Conservation (phyloP, 768 basidiomycete genomes). For the Pisolithus orientalis region DNA sequence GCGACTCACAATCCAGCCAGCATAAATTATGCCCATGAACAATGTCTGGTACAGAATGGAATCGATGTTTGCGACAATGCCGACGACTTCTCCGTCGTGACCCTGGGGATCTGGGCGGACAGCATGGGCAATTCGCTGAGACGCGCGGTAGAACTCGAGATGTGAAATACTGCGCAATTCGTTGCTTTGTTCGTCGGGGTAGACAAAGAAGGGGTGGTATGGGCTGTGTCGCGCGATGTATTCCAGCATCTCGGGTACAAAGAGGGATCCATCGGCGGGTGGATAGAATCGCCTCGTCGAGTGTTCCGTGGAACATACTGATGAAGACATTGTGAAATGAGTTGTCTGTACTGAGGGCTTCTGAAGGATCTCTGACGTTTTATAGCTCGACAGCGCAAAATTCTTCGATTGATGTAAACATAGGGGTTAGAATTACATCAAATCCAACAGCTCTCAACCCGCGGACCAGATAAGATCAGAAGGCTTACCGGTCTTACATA, state of each 20-base stretch:
- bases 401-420: too few relatives aligned
- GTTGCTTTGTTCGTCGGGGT: conserved; percentile 14
- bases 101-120: conserved; percentile 30
- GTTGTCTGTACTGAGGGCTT: neutral
- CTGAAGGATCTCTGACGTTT: neutral
- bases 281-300: conserved; percentile 3
- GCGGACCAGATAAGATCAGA: too few relatives aligned
- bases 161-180: conserved; percentile 27
- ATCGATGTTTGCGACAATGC: conserved; percentile 31
- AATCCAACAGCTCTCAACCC: too few relatives aligned
- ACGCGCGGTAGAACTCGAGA: conserved; percentile 40
- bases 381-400: neutral
- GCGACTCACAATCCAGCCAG: conserved; percentile 12
- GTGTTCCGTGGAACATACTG: neutral
- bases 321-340: neutral
- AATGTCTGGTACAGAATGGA: conserved; percentile 38
- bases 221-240: conserved; percentile 34
- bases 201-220: conserved; percentile 25
- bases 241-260: conserved; percentile 27
- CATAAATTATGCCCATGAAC: conserved; percentile 31
- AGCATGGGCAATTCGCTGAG: conserved; percentile 36
- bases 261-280: conserved; percentile 25
- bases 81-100: conserved; percentile 28
- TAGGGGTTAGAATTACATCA: too few relatives aligned
- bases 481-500: too few relatives aligned